Conservation (phyloP, 176 grass and related monocot species). For the Tuctoria greenei region DNA sequence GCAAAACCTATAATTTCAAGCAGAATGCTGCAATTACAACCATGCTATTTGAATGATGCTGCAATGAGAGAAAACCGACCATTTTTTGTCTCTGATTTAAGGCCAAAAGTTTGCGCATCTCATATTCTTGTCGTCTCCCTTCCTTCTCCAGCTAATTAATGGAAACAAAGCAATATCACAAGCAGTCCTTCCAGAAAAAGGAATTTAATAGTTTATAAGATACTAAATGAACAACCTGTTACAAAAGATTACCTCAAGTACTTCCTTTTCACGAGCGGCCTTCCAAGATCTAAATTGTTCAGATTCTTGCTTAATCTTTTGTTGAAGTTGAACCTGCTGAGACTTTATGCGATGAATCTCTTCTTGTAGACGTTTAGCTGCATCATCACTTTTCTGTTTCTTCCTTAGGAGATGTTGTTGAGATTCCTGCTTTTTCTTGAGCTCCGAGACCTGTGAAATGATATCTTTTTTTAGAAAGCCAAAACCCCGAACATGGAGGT, state of each 20-base stretch:
- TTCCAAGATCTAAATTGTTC: slow-evolving; percentile 97
- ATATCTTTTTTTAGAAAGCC: too few species aligned
- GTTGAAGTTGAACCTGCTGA: slow-evolving; percentile 98
- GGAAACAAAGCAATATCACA: slow-evolving; percentile 27
- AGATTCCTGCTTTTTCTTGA: slow-evolving; percentile 91
- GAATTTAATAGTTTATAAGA: slow-evolving; percentile 9
- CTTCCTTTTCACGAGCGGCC: slow-evolving; percentile 91
- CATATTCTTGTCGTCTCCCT: slow-evolving; percentile 87
- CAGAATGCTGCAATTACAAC: background rate
- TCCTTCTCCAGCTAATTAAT: slow-evolving; percentile 90
- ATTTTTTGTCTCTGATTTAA: slow-evolving; percentile 94
- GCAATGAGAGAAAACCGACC: slow-evolving; percentile 44
- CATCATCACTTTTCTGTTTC: slow-evolving; percentile 90
- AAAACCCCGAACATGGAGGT: too few species aligned
- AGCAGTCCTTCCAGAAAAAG: background rate
- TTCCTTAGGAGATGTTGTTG: slow-evolving; percentile 77
- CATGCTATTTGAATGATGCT: background rate
- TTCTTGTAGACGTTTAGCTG: slow-evolving; percentile 71
- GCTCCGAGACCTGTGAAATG: slow-evolving; percentile 63
- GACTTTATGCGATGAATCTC: slow-evolving; percentile 92
- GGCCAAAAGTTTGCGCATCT: slow-evolving; percentile 93
- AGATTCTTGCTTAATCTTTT: slow-evolving; percentile 97
- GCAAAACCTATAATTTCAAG: slow-evolving; percentile 62
- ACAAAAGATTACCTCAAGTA: slow-evolving; percentile 65
- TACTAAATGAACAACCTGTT: slow-evolving; percentile 11